Evolutionary conservation across 164 flowering plant genomes (phyloP).

Genomic region (Umbellularia californica): DNA sequence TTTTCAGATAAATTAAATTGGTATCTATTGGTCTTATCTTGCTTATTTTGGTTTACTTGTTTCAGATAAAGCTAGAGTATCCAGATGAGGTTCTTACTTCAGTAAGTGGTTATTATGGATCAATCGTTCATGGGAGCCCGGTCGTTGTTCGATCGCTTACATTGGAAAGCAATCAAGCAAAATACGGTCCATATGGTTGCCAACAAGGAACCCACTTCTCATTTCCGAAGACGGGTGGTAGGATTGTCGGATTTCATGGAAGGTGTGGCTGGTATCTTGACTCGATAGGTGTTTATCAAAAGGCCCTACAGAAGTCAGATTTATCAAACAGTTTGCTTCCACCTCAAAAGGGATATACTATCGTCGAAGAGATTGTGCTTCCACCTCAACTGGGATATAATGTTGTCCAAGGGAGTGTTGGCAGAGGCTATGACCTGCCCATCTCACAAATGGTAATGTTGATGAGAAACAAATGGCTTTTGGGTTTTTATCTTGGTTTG

Average conservation of each 20-base stretch:
- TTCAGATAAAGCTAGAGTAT: slow-evolving; percentile 62
- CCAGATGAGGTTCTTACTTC: slow-evolving; percentile 69
- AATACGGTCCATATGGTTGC: slow-evolving; percentile 69
- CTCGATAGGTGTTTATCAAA: slow-evolving; percentile 61
- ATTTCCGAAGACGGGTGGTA: slow-evolving; percentile 38
- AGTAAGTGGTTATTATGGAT: slow-evolving; percentile 57
- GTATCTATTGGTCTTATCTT: neutral
- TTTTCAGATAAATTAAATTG: too few species aligned
- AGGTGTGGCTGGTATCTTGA: slow-evolving; percentile 51
- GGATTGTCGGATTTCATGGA: slow-evolving; percentile 83
- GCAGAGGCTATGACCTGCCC: too few species aligned
- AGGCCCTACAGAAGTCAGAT: slow-evolving; percentile 29
- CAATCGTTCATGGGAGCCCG: slow-evolving; percentile 31
- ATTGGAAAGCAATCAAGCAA: slow-evolving; percentile 51
- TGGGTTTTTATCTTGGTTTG: too few species aligned
- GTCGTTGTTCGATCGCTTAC: slow-evolving; percentile 52
- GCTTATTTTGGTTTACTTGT: neutral
- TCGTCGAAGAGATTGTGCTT: too few species aligned
- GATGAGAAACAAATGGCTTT: too few species aligned
- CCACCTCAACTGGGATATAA: slow-evolving; percentile 7
- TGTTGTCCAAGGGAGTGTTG: slow-evolving; percentile 48
- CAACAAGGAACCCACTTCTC: slow-evolving; percentile 58
- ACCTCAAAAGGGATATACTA: neutral
- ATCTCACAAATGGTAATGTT: too few species aligned
- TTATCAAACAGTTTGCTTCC: slow-evolving; percentile 23